phyloP scores from a whole-genome alignment of 2,329 filamentous ascomycete species.

The Alternaria ventricosa region DNA sequence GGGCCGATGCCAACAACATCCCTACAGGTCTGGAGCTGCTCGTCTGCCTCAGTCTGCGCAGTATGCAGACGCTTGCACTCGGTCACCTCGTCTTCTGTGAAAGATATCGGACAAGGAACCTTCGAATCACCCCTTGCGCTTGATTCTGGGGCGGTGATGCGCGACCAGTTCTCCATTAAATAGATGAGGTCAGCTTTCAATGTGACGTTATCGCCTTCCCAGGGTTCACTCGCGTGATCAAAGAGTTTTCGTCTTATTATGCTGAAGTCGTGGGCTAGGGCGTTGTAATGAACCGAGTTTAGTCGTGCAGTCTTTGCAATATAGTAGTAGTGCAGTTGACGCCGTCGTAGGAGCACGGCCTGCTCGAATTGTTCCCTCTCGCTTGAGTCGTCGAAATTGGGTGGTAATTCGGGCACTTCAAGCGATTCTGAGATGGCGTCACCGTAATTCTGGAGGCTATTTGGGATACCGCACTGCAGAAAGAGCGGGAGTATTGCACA shows the following conservation, averaged over 20 bases:
- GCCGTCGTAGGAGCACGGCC: conserved; percentile 34
- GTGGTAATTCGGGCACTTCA: conserved; percentile 28
- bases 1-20: conserved; percentile 31
- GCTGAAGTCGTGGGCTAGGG: conserved; percentile 28
- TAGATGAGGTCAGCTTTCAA: conserved; percentile 36
- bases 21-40: conserved; percentile 30
- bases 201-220: conserved; percentile 40
- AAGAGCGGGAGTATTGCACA: conserved; percentile 47
- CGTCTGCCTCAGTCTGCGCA: conserved; percentile 31
- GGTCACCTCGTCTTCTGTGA: conserved; percentile 25
- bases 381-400: conserved; percentile 28
- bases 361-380: conserved; percentile 31
- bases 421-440: conserved; percentile 36
- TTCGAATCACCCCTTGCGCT: conserved; percentile 5
- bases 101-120: conserved; percentile 29
- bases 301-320: conserved; percentile 29
- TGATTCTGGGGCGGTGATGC: conserved; percentile 7
- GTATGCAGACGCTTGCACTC: conserved; percentile 28
- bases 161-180: conserved; percentile 28
- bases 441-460: conserved; percentile 51
- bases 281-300: conserved; percentile 36
- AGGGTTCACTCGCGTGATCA: conserved; percentile 32
- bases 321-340: conserved; percentile 42
- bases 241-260: conserved; percentile 32
- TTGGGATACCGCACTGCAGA: conserved; percentile 48